Base-by-base conservation (phyloP, 2,329 filamentous ascomycete species). In the Pseudocercospora musae region DNA sequence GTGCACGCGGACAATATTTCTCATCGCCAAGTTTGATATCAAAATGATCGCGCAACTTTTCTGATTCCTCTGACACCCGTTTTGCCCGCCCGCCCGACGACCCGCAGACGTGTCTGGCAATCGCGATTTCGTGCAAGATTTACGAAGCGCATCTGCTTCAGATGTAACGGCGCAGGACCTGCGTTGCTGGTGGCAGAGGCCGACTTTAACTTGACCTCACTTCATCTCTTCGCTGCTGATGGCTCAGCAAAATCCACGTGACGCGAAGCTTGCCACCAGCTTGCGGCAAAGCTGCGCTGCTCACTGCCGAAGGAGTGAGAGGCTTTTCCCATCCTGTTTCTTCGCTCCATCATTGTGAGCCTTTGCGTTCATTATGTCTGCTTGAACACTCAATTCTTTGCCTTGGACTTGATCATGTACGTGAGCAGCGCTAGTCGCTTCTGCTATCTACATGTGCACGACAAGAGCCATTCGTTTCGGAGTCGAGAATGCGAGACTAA, bases 41-140 rank as follows among this genome's bases (percentile, higher is more conserved):
- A 37, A 4, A 27, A 23, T 56, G n/a, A 52, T 60, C 58, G 58
- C 58, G 58, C 21, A 46, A 44, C 8, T 48, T 23, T 33, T 52
- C 18, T 31, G 42, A 55, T 59, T 31, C 15, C 8, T n/a, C n/a
- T 52, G 8, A 56, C 29, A 44, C 52, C n/a, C 42, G 37, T 57
- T 25, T 57, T 29, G 23, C 27, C 20, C 44, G 2, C 3, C n/a
- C 55, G 8, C 46, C 3, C 37, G 0, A 6, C 55, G 44, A 48
- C 23, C 6, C 15, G 4, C 23, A 23, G 44, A 21, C 44, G 20
- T 13, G 9, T 11, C 44, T 21, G 9, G 18, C 44, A 13, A 48
- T 20, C 7, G 44, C 44, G 13, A 21, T 48, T 48, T 25, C 13
- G n/a, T 23, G 23, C n/a, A 48, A 23, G 20, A 48, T 48, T 25